These are phyloP conservation scores for Blastobotrys attinorum DNA, from an alignment of 805 yeast genomes.

Conservation along the genomic window DNA sequence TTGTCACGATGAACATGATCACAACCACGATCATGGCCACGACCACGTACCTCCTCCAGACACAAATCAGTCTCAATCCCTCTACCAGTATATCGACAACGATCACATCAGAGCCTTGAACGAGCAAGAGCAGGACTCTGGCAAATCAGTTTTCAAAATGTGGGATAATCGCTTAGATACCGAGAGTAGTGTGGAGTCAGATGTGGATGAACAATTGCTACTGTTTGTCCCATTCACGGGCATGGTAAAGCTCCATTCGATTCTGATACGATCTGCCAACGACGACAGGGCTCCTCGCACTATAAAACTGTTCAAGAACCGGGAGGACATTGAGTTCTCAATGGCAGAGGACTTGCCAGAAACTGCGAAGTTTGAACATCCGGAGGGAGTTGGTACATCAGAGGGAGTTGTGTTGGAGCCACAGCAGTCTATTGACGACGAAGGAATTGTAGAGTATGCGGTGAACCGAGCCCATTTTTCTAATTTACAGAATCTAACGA, in stretches of 20 bases:
- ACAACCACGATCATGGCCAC: constrained; percentile 25
- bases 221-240: constrained; percentile 75
- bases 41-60: constrained; percentile 57
- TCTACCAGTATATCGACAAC: constrained; percentile 53
- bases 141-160: constrained; percentile 46
- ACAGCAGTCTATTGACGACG: constrained; percentile 28
- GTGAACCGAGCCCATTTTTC: constrained; percentile 69
- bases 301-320: constrained; percentile 67
- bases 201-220: constrained; percentile 75
- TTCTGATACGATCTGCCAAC: constrained; percentile 60
- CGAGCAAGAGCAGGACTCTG: constrained; percentile 43
- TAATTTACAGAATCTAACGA: constrained; percentile 56
- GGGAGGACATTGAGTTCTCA: constrained; percentile 64
- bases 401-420: constrained; percentile 22
- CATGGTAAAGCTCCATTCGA: constrained; percentile 62
- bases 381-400: constrained; percentile 40
- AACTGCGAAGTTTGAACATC: constrained; percentile 50
- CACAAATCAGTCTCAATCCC: constrained; percentile 50
- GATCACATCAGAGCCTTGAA: constrained; percentile 58
- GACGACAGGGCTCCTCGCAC: constrained; percentile 59
- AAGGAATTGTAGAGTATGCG: constrained; percentile 69
- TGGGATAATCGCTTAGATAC: constrained; percentile 40
- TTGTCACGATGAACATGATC: constrained; percentile 5
- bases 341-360: constrained; percentile 43
- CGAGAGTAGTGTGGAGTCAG: constrained; percentile 47